A percentile compares a stretch with the other conserved stretches of the same genome.
These are phyloP conservation scores for Annulohypoxylon truncatum DNA, from an alignment of 2,329 filamentous ascomycete genomes.

Conservation along the genomic window DNA sequence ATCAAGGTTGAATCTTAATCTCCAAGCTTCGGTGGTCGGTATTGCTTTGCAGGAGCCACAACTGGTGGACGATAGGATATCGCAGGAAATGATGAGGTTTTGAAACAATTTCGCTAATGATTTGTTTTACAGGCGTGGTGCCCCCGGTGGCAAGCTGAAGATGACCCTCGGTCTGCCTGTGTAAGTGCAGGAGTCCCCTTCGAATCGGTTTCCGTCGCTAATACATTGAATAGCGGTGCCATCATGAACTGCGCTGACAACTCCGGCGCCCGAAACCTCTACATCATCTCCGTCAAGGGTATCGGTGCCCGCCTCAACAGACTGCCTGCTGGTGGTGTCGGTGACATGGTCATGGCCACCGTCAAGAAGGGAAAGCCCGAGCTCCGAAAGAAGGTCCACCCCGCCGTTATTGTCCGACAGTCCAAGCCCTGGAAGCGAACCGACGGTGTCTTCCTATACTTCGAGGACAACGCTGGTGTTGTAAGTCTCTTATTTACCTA, in stretches of 20 bases:
- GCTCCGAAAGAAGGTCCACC: slow-evolving; percentile 99
- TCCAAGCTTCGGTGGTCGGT: slow-evolving; percentile 9
- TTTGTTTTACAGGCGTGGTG: slow-evolving; percentile 73
- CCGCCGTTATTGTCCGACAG: slow-evolving; percentile 97
- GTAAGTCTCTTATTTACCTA: slow-evolving; percentile 65
- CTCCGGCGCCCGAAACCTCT: slow-evolving; percentile 97
- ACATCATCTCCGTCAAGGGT: slow-evolving; percentile 99
- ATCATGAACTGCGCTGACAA: slow-evolving; percentile 99
- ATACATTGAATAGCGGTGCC: slow-evolving; percentile 76
- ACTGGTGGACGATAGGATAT: slow-evolving; percentile 3
- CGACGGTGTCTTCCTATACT: slow-evolving; percentile 99
- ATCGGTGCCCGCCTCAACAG: slow-evolving; percentile 97
- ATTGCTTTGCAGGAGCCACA: slow-evolving; percentile 1
- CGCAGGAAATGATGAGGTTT: not conserved
- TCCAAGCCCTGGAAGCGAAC: slow-evolving; percentile 99
- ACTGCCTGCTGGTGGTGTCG: slow-evolving; percentile 95
- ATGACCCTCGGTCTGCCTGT: slow-evolving; percentile 99
- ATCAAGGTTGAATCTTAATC: not conserved
- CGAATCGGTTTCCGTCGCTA: slow-evolving; percentile 26
- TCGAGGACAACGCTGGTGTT: slow-evolving; percentile 99
- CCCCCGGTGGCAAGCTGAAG: slow-evolving; percentile 99
- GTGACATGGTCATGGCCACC: slow-evolving; percentile 99
- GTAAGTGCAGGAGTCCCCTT: slow-evolving; percentile 70
- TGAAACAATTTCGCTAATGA: slow-evolving; percentile 34
- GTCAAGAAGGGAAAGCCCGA: slow-evolving; percentile 99